These are phyloP conservation scores for Canavalia gladiata DNA, from an alignment of 306 rosid species.

Conservation along the genomic window DNA sequence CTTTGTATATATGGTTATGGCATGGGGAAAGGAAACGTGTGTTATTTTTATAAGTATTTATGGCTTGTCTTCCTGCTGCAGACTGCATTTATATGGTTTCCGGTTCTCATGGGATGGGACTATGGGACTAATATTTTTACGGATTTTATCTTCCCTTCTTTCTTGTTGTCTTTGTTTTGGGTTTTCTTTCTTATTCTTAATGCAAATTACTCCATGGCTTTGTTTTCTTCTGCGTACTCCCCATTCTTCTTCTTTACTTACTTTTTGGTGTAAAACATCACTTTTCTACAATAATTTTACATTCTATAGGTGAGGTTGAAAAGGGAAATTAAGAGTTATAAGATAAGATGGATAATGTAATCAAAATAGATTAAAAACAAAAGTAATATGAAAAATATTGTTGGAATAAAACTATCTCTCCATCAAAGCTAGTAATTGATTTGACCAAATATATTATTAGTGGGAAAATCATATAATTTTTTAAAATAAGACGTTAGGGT, in stretches of 20 bases:
- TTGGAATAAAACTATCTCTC: no score
- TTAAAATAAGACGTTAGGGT: background rate
- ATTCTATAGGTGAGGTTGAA: no score
- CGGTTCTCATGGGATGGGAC: background rate
- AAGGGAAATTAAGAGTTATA: no score
- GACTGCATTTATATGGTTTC: background rate
- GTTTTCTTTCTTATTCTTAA: background rate
- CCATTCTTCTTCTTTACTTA: no score
- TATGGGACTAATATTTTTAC: background rate
- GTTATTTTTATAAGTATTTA: background rate
- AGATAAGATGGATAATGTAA: no score
- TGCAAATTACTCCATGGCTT: conserved; percentile 1
- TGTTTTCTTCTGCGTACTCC: background rate
- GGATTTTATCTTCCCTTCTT: background rate
- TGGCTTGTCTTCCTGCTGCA: conserved; percentile 3
- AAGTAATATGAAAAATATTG: no score
- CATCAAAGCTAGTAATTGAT: background rate
- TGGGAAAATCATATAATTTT: background rate
- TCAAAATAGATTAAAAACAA: no score
- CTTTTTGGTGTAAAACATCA: no score
- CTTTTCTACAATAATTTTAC: no score
- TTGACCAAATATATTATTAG: background rate
- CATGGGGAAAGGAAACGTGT: background rate
- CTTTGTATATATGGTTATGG: background rate
- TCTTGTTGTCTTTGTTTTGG: background rate